These are phyloP conservation scores for Pichia terricola DNA, from an alignment of 1,139 yeast species.

Conservation along the genomic window DNA sequence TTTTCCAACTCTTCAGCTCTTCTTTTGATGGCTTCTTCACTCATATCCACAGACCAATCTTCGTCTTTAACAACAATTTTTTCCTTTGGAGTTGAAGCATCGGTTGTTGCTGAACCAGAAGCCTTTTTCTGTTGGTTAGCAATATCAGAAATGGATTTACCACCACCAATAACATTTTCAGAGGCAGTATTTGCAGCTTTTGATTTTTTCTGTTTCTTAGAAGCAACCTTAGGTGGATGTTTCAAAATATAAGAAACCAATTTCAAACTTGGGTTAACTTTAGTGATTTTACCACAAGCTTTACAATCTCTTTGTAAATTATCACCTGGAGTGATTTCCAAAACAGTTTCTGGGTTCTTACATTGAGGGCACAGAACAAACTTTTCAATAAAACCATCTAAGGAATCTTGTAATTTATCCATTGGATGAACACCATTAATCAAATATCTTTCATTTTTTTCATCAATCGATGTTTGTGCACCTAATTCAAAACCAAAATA, in stretches of 20 bases:
- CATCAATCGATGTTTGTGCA: conserved; percentile 83
- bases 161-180: conserved; percentile 86
- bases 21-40: conserved; percentile 91
- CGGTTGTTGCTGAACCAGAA: conserved; percentile 39
- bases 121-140: conserved; percentile 47
- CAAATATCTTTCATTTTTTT: conserved; percentile 73
- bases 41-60: conserved; percentile 97
- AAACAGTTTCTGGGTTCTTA: conserved; percentile 96
- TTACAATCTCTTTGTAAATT: conserved; percentile 86
- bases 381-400: conserved; percentile 88
- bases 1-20: conserved; percentile 81
- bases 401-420: conserved; percentile 78
- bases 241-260: conserved; percentile 78
- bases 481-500: conserved; percentile 96
- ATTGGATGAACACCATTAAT: conserved; percentile 96
- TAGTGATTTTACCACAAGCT: conserved; percentile 92
- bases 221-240: conserved; percentile 72
- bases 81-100: conserved; percentile 47
- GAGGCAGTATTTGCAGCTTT: conserved; percentile 69
- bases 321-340: conserved; percentile 70
- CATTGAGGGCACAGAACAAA: conserved; percentile 92
- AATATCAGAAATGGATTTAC: conserved; percentile 67
- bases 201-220: conserved; percentile 56
- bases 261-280: conserved; percentile 80
- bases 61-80: conserved; percentile 69